Evolutionary conservation across 345 rosid species (phyloP).

Genomic region (Linum trigynum): DNA sequence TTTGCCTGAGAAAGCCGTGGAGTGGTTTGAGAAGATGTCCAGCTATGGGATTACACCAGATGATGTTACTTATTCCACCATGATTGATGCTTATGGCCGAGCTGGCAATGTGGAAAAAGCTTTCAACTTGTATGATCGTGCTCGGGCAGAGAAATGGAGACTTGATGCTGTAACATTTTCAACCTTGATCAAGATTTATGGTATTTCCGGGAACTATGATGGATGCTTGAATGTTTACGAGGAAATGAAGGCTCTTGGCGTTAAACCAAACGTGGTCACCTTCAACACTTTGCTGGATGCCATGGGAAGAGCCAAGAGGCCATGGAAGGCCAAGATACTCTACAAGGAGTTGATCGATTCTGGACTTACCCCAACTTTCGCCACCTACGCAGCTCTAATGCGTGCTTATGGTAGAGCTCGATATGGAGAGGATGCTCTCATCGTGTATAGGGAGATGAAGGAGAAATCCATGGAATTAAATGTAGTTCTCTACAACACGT

Average conservation of each 20-base stretch:
- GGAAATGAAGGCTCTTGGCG: constrained; percentile 82
- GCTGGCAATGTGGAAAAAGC: constrained; percentile 69
- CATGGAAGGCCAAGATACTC: constrained; percentile 74
- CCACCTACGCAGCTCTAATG: constrained; percentile 59
- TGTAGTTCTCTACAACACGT: constrained; percentile 64
- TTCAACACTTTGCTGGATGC: constrained; percentile 73
- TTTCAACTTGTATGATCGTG: constrained; percentile 76
- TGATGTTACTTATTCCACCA: constrained; percentile 47
- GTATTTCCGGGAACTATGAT: constrained; percentile 54
- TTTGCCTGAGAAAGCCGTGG: constrained; percentile 55
- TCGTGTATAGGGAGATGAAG: constrained; percentile 68
- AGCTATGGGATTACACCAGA: constrained; percentile 55
- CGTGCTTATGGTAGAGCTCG: constrained; percentile 80
- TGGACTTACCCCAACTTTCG: constrained; percentile 53
- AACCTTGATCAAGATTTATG: constrained; percentile 65
- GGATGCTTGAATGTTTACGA: constrained; percentile 91
- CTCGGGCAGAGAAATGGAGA: constrained; percentile 78
- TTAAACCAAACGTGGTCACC: constrained; percentile 51
- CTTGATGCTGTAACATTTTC: constrained; percentile 53
- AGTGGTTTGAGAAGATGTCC: constrained; percentile 91
- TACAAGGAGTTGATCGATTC: constrained; percentile 55
- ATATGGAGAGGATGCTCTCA: constrained; percentile 65
- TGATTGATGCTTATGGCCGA: constrained; percentile 83
- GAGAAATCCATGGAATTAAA: constrained; percentile 51
- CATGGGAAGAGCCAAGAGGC: constrained; percentile 95